Evolutionary conservation across 2,329 filamentous ascomycete species (phyloP).

Genomic region (Pseudopyricularia cyperi): DNA sequence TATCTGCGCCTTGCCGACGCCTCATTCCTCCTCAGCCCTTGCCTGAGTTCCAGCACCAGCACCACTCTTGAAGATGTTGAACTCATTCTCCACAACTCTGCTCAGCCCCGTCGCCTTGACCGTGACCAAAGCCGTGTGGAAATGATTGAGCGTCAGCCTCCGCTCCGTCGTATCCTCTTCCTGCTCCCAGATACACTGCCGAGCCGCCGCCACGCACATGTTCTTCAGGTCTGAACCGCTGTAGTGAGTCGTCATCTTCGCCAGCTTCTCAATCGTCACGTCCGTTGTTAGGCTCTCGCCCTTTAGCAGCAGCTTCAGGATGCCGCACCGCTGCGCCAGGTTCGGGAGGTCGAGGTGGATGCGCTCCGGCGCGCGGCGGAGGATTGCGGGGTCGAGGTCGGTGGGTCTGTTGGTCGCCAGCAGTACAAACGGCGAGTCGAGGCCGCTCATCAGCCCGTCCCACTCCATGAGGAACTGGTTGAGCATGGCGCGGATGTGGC

Average conservation of each 20-base stretch:
- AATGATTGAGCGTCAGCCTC: background rate
- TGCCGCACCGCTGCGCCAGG: slow-evolving; percentile 26
- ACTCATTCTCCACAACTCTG: background rate
- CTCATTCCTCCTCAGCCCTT: background rate
- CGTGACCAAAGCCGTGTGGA: background rate
- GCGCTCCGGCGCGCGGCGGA: slow-evolving; percentile 33
- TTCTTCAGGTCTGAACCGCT: slow-evolving; percentile 40
- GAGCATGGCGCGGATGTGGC: slow-evolving; percentile 3
- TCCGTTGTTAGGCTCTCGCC: slow-evolving; percentile 32
- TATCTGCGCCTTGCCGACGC: too few species aligned
- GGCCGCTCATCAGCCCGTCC: slow-evolving; percentile 12
- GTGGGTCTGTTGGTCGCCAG: slow-evolving; percentile 16
- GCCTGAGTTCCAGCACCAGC: background rate
- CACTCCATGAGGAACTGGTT: slow-evolving; percentile 15
- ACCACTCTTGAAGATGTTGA: background rate
- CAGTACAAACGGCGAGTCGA: slow-evolving; percentile 11
- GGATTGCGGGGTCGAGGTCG: slow-evolving; percentile 27
- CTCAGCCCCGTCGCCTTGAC: background rate
- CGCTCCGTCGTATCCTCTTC: background rate
- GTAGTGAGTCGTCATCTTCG: slow-evolving; percentile 30
- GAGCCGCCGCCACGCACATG: slow-evolving; percentile 32
- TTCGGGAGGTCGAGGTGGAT: slow-evolving; percentile 34
- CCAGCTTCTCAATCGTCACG: slow-evolving; percentile 26
- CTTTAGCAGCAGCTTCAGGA: slow-evolving; percentile 34
- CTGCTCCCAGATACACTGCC: slow-evolving; percentile 23